A percentile compares a stretch with the other conserved stretches of the same genome.
Conservation (phyloP, 2,329 filamentous ascomycete genomes). For the Ascocoryne sarcoides region DNA sequence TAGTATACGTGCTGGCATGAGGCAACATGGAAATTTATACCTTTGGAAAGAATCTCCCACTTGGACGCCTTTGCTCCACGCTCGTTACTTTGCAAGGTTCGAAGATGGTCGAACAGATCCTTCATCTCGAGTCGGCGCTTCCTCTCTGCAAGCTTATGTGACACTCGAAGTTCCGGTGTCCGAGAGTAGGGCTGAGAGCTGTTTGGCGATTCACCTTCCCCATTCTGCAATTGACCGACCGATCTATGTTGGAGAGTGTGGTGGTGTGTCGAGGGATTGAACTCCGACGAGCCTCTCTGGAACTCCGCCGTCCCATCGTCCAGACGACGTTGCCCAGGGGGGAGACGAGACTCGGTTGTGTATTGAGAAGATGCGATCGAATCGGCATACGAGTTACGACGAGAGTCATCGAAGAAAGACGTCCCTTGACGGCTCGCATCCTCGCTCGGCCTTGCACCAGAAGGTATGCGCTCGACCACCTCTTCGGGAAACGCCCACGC, state of each 20-base stretch:
- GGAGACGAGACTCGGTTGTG: slow-evolving; percentile 64
- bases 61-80: slow-evolving; percentile 80
- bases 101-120: slow-evolving; percentile 71
- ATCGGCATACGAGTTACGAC: slow-evolving; percentile 67
- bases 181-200: slow-evolving; percentile 70
- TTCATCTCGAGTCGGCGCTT: slow-evolving; percentile 86
- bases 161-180: slow-evolving; percentile 72
- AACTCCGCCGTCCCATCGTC: slow-evolving; percentile 49
- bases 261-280: slow-evolving; percentile 47
- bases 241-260: slow-evolving; percentile 70
- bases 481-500: slow-evolving; percentile 79
- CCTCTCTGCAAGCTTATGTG: slow-evolving; percentile 76
- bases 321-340: slow-evolving; percentile 61
- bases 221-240: slow-evolving; percentile 55
- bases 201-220: slow-evolving; percentile 43
- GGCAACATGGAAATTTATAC: slow-evolving; percentile 37
- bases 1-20: slow-evolving; percentile 7
- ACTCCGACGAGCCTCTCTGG: slow-evolving; percentile 41
- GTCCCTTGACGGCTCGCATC: slow-evolving; percentile 31
- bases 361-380: slow-evolving; percentile 74
- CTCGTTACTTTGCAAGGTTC: slow-evolving; percentile 57
- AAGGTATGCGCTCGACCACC: slow-evolving; percentile 46
- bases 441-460: slow-evolving; percentile 37
- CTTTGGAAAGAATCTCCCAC: slow-evolving; percentile 82
- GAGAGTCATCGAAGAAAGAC: slow-evolving; percentile 44